Conservation (phyloP, 805 yeast species). For the Schwanniomyces sp. region DNA sequence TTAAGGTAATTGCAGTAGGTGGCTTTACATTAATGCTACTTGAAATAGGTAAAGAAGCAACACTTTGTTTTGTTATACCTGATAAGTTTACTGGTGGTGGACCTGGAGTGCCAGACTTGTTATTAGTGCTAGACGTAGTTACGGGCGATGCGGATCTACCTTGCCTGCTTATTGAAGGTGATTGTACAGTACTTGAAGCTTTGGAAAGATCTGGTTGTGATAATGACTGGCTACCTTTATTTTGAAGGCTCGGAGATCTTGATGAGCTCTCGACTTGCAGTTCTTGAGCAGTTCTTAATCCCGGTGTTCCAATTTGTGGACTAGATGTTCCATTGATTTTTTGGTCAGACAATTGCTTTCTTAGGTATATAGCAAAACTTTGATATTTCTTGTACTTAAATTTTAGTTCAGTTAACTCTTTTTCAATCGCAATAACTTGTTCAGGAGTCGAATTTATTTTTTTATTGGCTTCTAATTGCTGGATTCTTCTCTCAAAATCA, state of each 20-base stretch:
- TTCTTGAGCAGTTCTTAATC: constrained; percentile 4
- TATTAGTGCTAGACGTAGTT: constrained; percentile 10
- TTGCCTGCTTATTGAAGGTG: neutral
- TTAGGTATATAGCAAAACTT: constrained; percentile 49
- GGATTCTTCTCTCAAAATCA: constrained; percentile 50
- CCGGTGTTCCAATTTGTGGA: constrained; percentile 8
- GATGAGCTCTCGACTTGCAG: neutral
- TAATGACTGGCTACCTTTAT: neutral
- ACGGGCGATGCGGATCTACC: constrained; percentile 20
- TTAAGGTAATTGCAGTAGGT: constrained; percentile 63
- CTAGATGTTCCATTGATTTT: constrained; percentile 9
- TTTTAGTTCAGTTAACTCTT: constrained; percentile 49
- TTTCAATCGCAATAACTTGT: constrained; percentile 42
- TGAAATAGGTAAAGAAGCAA: constrained; percentile 73
- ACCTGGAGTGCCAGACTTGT: constrained; percentile 7
- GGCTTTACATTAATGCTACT: constrained; percentile 63
- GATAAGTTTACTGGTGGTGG: constrained; percentile 30
- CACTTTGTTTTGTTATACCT: constrained; percentile 50
- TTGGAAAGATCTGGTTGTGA: constrained; percentile 1
- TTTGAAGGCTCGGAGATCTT: constrained; percentile 5
- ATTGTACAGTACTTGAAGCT: constrained; percentile 1
- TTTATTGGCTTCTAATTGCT: constrained; percentile 50
- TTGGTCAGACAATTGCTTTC: constrained; percentile 38
- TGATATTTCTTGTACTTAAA: constrained; percentile 50
- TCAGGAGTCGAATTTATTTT: constrained; percentile 45